Evolutionary conservation across 148 eudicot genomes (phyloP).

Genomic region (Rhododendron ovatum): DNA sequence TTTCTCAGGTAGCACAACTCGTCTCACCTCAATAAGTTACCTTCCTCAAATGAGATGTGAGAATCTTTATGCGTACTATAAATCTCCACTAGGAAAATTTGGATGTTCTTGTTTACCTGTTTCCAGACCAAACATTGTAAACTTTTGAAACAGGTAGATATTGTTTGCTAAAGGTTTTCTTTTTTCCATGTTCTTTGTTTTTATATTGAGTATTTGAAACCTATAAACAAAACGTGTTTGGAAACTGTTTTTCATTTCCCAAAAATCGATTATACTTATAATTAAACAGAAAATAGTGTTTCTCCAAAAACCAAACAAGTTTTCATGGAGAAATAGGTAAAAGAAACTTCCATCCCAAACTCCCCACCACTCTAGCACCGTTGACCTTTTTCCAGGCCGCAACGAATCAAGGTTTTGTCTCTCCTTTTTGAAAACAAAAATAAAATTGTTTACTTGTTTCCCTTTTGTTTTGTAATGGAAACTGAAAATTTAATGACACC

Average conservation of each 20-base stretch:
- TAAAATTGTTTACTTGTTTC: not conserved
- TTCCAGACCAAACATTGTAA: not conserved
- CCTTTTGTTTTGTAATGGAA: no score
- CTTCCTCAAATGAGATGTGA: not conserved
- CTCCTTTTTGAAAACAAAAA: no score
- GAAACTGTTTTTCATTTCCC: not conserved
- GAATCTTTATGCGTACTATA: not conserved
- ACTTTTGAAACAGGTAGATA: not conserved
- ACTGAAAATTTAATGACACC: not conserved
- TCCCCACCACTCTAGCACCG: not conserved
- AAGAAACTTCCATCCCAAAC: not conserved
- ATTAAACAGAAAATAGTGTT: not conserved
- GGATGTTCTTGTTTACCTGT: not conserved
- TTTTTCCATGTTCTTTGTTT: not conserved
- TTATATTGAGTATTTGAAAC: not conserved
- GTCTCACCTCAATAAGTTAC: not conserved
- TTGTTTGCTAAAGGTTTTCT: not conserved
- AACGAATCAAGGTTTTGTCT: not conserved
- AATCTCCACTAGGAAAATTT: not conserved
- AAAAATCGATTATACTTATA: not conserved
- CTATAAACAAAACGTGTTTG: not conserved
- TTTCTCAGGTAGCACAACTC: slow-evolving; percentile 33
- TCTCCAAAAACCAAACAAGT: not conserved
- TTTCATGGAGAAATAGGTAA: not conserved
- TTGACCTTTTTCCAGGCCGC: not conserved